Percentiles rank a stretch among this genome's conserved stretches.
Conservation (phyloP, 495 filamentous ascomycete genomes). For the Chaetomidium leptoderma region DNA sequence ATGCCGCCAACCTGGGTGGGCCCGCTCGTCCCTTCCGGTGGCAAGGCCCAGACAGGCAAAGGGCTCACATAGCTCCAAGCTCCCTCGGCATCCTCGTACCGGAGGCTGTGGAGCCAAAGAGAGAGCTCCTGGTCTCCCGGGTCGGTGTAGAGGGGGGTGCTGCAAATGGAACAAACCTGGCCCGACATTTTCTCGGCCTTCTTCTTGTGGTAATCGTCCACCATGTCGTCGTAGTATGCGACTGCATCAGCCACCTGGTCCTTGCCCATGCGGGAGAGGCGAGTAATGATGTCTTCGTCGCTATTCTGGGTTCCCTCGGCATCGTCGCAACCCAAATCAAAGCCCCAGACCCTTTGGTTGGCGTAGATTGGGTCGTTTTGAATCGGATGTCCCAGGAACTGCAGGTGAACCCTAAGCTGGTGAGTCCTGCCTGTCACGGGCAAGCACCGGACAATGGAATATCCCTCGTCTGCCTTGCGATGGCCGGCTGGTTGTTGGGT, state of each 20-base stretch:
- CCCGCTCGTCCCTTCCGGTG: conserved; percentile 60
- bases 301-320: conserved; percentile 57
- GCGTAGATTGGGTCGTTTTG: conserved; percentile 96
- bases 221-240: conserved; percentile 91
- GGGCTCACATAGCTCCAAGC: conserved; percentile 82
- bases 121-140: conserved; percentile 84
- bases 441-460: conserved; percentile 91
- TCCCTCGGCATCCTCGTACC: conserved; percentile 77
- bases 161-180: conserved; percentile 70
- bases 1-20: conserved; percentile 53
- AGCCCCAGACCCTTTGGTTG: conserved; percentile 86
- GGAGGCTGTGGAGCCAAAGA: conserved; percentile 86
- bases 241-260: conserved; percentile 82
- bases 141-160: conserved; percentile 86
- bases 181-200: conserved; percentile 93
- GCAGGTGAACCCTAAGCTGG: conserved; percentile 90
- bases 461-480: conserved; percentile 53
- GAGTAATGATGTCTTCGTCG: conserved; percentile 84
- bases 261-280: conserved; percentile 87
- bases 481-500: conserved; percentile 18
- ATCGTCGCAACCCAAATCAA: conserved; percentile 67
- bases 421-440: conserved; percentile 93
- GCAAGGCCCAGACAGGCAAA: conserved; percentile 81
- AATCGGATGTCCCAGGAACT: conserved; percentile 92
- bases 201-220: conserved; percentile 75